Conservation (phyloP, 345 rosid genomes). For the Cardamine resedifolia region DNA sequence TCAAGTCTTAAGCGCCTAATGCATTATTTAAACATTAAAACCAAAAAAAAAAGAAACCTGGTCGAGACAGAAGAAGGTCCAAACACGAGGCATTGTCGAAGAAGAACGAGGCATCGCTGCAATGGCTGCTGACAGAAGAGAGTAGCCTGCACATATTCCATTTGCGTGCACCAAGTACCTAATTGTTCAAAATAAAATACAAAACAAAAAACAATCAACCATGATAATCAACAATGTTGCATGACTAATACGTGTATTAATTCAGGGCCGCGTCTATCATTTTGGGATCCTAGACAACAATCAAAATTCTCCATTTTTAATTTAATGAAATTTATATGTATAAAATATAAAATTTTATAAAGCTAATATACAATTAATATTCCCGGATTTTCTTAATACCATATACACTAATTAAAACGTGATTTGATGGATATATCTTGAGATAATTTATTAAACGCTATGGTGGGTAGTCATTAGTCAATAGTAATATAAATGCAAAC, state of each 20-base stretch:
- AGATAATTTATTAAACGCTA: neutral
- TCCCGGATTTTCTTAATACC: too few species aligned
- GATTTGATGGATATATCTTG: neutral
- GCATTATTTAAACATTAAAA: too few species aligned
- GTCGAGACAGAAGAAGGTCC: constrained; percentile 90
- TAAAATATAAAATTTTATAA: too few species aligned
- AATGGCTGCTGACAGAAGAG: constrained; percentile 77
- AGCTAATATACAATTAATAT: neutral
- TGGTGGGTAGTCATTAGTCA: neutral
- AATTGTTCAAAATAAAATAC: neutral
- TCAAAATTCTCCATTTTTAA: too few species aligned
- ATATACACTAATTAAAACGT: too few species aligned
- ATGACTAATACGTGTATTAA: neutral
- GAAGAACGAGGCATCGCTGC: constrained; percentile 71
- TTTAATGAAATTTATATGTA: too few species aligned
- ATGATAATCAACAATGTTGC: constrained; percentile 4
- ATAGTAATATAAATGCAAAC: neutral
- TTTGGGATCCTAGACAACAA: too few species aligned
- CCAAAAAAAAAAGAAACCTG: too few species aligned
- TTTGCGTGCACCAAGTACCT: constrained; percentile 95
- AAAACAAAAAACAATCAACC: neutral
- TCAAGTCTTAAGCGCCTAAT: neutral
- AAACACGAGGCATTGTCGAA: constrained; percentile 63
- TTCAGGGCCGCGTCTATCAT: too few species aligned
- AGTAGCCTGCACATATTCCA: constrained; percentile 96